Base-by-base conservation (phyloP, 2,329 filamentous ascomycete species). In the Sarocladiaceae sp. region DNA sequence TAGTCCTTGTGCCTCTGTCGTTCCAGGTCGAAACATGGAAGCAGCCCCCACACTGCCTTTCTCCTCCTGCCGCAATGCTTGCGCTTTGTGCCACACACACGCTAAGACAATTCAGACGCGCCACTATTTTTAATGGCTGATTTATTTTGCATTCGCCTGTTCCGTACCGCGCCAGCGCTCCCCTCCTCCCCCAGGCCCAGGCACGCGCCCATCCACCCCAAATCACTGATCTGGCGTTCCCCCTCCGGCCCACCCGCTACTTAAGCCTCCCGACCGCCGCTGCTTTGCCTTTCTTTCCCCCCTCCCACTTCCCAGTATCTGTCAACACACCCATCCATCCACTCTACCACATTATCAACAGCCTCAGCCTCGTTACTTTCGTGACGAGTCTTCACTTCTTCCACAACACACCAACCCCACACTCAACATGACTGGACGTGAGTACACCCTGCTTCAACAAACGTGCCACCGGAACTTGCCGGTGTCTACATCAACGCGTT, bases 231-330 rank as follows among this genome's bases (percentile, higher is more conserved):
- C 65, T 66, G 62, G 60, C 60, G 58, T 58, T 56, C 58, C 47
- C 17, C 13, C 29, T 25, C 22, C 20, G 33, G 65, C 66, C 62
- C 66, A 64, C 65, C 66, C 58, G 59, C 59, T 71, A 71, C 67
- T 71, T 71, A 71, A 71, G 59, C 61, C 58, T 60, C 53, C 58
- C 51, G 46, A 53, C 61, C 60, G 65, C 68, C 66, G 57, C 61
- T 52, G 39, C 46, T 46, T 42, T 48, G 44, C 48, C 48, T n/a
- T 55, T 54, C 50, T 55, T 57, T 52, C 54, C 59, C 58, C 55
- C 42, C 18, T 20, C 22, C 29, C 17, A 10, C 7, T 18, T 50
- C 28, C 23, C 31, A 50, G 47, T 37, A 50, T 50, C 47, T 50
- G 44, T 39, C 48, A 33, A 44, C 44, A 25, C 29, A n/a, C 47